Conservation (phyloP, 2,329 filamentous ascomycete species). For the Bipolaris bicolor region DNA sequence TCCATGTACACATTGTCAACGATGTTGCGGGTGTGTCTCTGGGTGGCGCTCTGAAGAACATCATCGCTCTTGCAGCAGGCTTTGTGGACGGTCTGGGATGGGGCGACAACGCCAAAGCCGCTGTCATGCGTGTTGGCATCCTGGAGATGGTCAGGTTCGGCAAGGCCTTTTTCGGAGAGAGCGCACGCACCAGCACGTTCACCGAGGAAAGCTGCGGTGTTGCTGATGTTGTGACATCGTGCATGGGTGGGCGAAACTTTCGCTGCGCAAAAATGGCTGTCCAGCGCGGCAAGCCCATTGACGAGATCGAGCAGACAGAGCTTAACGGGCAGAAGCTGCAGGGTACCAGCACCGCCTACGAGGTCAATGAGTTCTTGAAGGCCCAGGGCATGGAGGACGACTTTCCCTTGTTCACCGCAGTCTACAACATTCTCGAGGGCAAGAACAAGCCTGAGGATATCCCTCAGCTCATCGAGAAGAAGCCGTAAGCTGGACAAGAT, state of each 20-base stretch:
- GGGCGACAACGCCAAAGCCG: conserved; percentile 99
- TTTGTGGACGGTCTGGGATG: conserved; percentile 95
- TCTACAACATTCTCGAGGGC: conserved; percentile 79
- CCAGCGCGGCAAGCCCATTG: conserved; percentile 76
- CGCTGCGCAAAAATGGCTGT: conserved; percentile 89
- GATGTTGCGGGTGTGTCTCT: conserved; percentile 98
- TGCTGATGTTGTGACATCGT: conserved; percentile 93
- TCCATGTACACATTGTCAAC: conserved; percentile 91
- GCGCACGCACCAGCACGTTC: conserved; percentile 82
- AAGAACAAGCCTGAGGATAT: conserved; percentile 80
- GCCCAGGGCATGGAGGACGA: conserved; percentile 76
- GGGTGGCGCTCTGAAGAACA: conserved; percentile 93
- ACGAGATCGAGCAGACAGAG: conserved; percentile 86
- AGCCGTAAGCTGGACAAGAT: conserved; percentile 16
- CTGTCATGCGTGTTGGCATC: conserved; percentile 93
- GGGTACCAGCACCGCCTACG: conserved; percentile 87
- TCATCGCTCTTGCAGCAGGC: conserved; percentile 90
- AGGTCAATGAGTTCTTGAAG: conserved; percentile 89
- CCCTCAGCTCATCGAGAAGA: conserved; percentile 64
- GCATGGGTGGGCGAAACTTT: conserved; percentile 90
- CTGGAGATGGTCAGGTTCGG: conserved; percentile 97
- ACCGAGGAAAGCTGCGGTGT: conserved; percentile 97
- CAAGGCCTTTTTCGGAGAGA: conserved; percentile 87
- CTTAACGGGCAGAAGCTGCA: conserved; percentile 97
- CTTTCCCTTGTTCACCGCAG: conserved; percentile 91